phyloP scores from a whole-genome alignment of 768 basidiomycete genomes.

The Amanita exitialis region DNA sequence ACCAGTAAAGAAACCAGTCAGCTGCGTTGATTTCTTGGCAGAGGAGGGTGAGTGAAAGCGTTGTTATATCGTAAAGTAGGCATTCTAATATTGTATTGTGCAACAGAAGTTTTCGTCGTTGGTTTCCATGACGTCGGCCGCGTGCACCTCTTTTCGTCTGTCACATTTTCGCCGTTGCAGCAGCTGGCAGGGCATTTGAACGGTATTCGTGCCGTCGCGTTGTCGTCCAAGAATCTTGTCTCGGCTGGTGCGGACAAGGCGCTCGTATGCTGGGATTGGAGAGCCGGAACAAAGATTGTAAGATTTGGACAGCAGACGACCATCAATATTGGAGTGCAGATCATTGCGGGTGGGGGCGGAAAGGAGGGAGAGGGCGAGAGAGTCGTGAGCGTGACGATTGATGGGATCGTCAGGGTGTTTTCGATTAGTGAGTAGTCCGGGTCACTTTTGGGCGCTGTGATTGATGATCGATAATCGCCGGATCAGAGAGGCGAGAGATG shows the following conservation, averaged over 20 bases:
- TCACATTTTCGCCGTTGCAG: conserved; percentile 77
- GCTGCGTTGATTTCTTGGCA: conserved; percentile 78
- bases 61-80: too few relatives aligned
- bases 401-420: conserved; percentile 85
- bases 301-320: conserved; percentile 91
- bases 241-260: conserved; percentile 72
- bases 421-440: conserved; percentile 61
- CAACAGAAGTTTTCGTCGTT: conserved; percentile 71
- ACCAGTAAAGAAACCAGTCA: conserved; percentile 82
- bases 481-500: conserved; percentile 65
- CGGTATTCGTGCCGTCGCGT: conserved; percentile 82
- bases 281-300: conserved; percentile 80
- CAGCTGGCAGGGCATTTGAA: conserved; percentile 82
- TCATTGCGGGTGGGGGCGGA: conserved; percentile 42
- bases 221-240: conserved; percentile 78
- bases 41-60: conserved; percentile 34
- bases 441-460: background rate
- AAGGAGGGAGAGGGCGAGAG: conserved; percentile 57
- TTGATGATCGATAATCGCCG: background rate
- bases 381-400: conserved; percentile 86
- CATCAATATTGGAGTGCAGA: conserved; percentile 83
- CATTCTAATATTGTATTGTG: background rate
- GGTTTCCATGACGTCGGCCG: conserved; percentile 91
- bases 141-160: conserved; percentile 79
- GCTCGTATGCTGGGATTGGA: conserved; percentile 87